Evolutionary conservation across 495 filamentous ascomycete genomes (phyloP).

Genomic region (Xylaria bambusicola): DNA sequence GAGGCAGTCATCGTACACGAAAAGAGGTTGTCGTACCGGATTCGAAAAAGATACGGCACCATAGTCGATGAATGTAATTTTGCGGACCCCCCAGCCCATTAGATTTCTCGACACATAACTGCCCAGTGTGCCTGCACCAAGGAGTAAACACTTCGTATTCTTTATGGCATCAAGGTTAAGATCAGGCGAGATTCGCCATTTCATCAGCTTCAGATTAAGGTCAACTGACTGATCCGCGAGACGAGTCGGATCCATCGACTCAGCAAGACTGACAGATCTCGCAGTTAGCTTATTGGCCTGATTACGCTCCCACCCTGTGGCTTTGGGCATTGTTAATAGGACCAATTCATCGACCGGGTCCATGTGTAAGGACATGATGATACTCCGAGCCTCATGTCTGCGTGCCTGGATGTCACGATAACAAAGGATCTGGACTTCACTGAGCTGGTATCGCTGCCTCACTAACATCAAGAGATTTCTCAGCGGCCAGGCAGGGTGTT

Average conservation of each 20-base stretch:
- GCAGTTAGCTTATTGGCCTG: slow-evolving; percentile 71
- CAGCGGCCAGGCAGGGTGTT: slow-evolving; percentile 88
- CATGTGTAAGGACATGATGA: slow-evolving; percentile 69
- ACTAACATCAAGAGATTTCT: slow-evolving; percentile 86
- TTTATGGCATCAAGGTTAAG: slow-evolving; percentile 89
- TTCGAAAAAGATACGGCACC: slow-evolving; percentile 97
- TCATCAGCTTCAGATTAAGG: slow-evolving; percentile 96
- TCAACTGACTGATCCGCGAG: slow-evolving; percentile 96
- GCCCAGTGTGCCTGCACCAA: slow-evolving; percentile 94
- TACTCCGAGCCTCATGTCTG: slow-evolving; percentile 76
- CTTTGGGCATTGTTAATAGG: slow-evolving; percentile 68
- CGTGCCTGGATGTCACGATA: slow-evolving; percentile 79
- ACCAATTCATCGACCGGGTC: slow-evolving; percentile 44
- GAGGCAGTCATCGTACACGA: slow-evolving; percentile 85
- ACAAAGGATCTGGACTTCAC: slow-evolving; percentile 80
- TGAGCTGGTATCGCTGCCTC: slow-evolving; percentile 76
- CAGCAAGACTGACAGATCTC: slow-evolving; percentile 75
- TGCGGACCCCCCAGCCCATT: slow-evolving; percentile 94
- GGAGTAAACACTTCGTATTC: slow-evolving; percentile 83
- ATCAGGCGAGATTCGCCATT: slow-evolving; percentile 91
- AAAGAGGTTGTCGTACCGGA: slow-evolving; percentile 91
- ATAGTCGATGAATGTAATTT: slow-evolving; percentile 95
- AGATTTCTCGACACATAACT: slow-evolving; percentile 89
- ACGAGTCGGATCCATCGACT: slow-evolving; percentile 85
- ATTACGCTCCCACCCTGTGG: slow-evolving; percentile 94